phyloP scores from a whole-genome alignment of 2,329 filamentous ascomycete species.

The Fusarium dimerum region DNA sequence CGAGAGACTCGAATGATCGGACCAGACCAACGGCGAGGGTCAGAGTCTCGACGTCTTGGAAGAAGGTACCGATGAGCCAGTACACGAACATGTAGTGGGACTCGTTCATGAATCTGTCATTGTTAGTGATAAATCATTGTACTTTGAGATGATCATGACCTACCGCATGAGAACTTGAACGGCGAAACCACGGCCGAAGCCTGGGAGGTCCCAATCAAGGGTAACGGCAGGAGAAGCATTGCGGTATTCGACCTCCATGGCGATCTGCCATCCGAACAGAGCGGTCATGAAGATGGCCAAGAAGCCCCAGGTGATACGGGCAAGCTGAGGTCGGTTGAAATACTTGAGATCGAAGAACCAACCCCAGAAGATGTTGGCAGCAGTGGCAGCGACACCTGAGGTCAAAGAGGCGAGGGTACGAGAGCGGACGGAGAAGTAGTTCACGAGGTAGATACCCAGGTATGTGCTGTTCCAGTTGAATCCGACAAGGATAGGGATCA shows the following conservation, averaged over 20 bases:
- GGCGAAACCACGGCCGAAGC: conserved; percentile 48
- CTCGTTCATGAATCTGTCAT: conserved; percentile 48
- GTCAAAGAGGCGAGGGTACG: conserved; percentile 47
- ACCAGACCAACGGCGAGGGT: conserved; percentile 50
- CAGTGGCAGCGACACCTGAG: conserved; percentile 46
- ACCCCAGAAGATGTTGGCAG: conserved; percentile 50
- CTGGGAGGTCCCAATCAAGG: conserved; percentile 46
- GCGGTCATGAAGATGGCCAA: conserved; percentile 44
- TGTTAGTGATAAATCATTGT: background rate
- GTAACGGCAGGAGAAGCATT: conserved; percentile 38
- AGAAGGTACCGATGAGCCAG: conserved; percentile 52
- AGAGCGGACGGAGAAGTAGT: conserved; percentile 52
- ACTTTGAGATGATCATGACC: background rate
- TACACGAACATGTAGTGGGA: conserved; percentile 54
- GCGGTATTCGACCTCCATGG: conserved; percentile 48
- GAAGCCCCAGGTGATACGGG: conserved; percentile 43
- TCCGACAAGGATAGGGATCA: conserved; percentile 50
- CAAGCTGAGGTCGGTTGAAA: conserved; percentile 43
- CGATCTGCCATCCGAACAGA: conserved; percentile 49
- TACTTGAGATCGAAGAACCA: conserved; percentile 49
- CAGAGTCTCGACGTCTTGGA: conserved; percentile 52
- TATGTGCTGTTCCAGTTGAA: conserved; percentile 55
- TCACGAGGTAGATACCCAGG: conserved; percentile 52
- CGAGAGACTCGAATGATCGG: conserved; percentile 50
- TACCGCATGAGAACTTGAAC: conserved; percentile 49